Percentiles rank a stretch among this genome's conserved stretches.
phyloP scores from a whole-genome alignment of 2,329 filamentous ascomycete genomes.

The Juglanconis sp. region DNA sequence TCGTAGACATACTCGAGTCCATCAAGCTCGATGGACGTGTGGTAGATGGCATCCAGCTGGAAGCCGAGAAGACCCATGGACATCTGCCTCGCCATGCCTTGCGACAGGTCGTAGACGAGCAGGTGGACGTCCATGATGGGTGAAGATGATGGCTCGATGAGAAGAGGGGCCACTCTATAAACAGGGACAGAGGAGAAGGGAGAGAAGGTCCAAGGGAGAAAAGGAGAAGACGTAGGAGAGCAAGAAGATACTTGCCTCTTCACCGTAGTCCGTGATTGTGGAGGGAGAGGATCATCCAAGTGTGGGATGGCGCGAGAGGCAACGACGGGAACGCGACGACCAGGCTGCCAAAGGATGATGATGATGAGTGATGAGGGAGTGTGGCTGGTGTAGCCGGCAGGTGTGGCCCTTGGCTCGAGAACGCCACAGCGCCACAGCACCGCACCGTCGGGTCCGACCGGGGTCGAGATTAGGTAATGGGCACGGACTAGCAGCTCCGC shows the following conservation, averaged over 20 bases:
- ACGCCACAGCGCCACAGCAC: too few relatives aligned
- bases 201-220: neutral
- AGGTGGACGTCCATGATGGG: conserved; percentile 68
- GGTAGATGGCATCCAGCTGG: conserved; percentile 86
- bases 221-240: neutral
- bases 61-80: conserved; percentile 52
- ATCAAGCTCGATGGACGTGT: conserved; percentile 83
- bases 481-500: too few relatives aligned
- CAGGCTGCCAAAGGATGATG: conserved; percentile 7
- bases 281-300: neutral
- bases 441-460: too few relatives aligned
- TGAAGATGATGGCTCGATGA: neutral
- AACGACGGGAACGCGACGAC: conserved; percentile 10
- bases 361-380: neutral
- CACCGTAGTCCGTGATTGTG: neutral
- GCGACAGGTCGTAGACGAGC: conserved; percentile 75
- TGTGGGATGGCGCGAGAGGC: neutral
- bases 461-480: too few relatives aligned
- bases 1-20: conserved; percentile 91
- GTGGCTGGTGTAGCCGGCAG: neutral
- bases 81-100: conserved; percentile 53
- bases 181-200: neutral
- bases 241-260: conserved; percentile 7
- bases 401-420: neutral
- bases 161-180: neutral